These are phyloP conservation scores for Botrytis medusae DNA, from an alignment of 2,329 filamentous ascomycete genomes.

Conservation along the genomic window DNA sequence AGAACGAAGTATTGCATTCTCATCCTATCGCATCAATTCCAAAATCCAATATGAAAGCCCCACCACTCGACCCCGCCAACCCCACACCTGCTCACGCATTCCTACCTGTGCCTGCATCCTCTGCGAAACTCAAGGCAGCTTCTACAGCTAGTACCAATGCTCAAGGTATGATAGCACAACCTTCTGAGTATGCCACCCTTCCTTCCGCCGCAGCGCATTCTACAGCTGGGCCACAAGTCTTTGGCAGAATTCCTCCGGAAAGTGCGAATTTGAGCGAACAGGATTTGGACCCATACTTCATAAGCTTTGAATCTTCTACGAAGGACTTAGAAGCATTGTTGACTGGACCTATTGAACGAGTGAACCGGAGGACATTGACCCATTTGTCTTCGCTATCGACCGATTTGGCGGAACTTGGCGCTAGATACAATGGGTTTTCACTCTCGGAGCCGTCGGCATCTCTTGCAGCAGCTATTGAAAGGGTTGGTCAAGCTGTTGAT, in stretches of 20 bases:
- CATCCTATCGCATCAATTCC: slow-evolving; percentile 88
- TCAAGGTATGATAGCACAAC: slow-evolving; percentile 55
- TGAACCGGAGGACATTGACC: slow-evolving; percentile 83
- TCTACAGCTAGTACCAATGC: slow-evolving; percentile 44
- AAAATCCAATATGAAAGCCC: slow-evolving; percentile 90
- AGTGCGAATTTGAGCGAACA: slow-evolving; percentile 76
- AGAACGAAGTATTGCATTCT: slow-evolving; percentile 94
- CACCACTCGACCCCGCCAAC: slow-evolving; percentile 93
- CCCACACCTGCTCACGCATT: slow-evolving; percentile 83
- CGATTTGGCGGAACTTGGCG: slow-evolving; percentile 89
- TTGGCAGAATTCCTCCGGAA: slow-evolving; percentile 80
- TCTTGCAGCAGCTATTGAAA: slow-evolving; percentile 88
- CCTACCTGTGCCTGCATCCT: slow-evolving; percentile 80
- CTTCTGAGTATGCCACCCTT: slow-evolving; percentile 49
- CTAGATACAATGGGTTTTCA: slow-evolving; percentile 95
- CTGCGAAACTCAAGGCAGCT: slow-evolving; percentile 73
- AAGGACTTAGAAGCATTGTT: slow-evolving; percentile 87
- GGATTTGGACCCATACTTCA: slow-evolving; percentile 94
- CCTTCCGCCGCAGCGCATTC: slow-evolving; percentile 57
- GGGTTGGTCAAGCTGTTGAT: slow-evolving; percentile 90
- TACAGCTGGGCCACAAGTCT: slow-evolving; percentile 59
- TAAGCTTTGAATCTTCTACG: slow-evolving; percentile 86
- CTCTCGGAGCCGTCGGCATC: slow-evolving; percentile 88
- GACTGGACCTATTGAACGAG: slow-evolving; percentile 93
- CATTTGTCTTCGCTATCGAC: slow-evolving; percentile 81